Percentiles rank a stretch among this genome's conserved stretches.
These are phyloP conservation scores for Linum trigynum DNA, from an alignment of 345 rosid genomes.

Conservation along the genomic window DNA sequence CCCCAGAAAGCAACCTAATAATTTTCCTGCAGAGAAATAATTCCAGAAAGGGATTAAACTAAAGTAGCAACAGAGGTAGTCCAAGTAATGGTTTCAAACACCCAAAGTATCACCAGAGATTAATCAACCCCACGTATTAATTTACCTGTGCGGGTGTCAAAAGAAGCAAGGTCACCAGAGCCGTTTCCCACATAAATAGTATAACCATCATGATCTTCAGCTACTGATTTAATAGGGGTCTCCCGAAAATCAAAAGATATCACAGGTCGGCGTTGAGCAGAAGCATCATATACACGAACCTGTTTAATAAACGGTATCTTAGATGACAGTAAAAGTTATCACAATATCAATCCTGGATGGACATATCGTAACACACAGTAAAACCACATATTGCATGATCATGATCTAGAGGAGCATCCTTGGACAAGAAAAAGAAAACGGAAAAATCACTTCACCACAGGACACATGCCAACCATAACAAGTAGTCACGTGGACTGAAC, in stretches of 20 bases:
- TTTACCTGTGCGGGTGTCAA: constrained; percentile 80
- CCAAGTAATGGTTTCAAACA: too few species aligned
- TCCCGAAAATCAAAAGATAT: constrained; percentile 80
- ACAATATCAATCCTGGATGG: too few species aligned
- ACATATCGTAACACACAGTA: too few species aligned
- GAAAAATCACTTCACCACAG: too few species aligned
- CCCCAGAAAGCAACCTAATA: constrained; percentile 77
- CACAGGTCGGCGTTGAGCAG: constrained; percentile 88
- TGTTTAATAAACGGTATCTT: constrained; percentile 16
- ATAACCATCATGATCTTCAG: constrained; percentile 72
- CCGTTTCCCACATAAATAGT: constrained; percentile 79
- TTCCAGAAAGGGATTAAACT: constrained; percentile 5
- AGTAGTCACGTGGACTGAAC: neutral
- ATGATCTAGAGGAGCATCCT: neutral
- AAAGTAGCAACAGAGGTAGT: neutral
- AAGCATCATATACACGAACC: constrained; percentile 82
- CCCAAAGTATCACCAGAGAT: too few species aligned
- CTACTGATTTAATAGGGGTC: constrained; percentile 59
- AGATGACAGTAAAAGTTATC: too few species aligned
- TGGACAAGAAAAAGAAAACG: neutral
- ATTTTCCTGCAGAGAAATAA: constrained; percentile 42
- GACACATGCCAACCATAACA: too few species aligned
- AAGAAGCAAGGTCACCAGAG: constrained; percentile 84
- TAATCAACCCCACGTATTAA: neutral
- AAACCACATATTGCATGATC: neutral